Percentiles rank a stretch among this genome's conserved stretches.
These are phyloP conservation scores for Penicillium alfredii DNA, from an alignment of 495 filamentous ascomycete species.

Conservation along the genomic window DNA sequence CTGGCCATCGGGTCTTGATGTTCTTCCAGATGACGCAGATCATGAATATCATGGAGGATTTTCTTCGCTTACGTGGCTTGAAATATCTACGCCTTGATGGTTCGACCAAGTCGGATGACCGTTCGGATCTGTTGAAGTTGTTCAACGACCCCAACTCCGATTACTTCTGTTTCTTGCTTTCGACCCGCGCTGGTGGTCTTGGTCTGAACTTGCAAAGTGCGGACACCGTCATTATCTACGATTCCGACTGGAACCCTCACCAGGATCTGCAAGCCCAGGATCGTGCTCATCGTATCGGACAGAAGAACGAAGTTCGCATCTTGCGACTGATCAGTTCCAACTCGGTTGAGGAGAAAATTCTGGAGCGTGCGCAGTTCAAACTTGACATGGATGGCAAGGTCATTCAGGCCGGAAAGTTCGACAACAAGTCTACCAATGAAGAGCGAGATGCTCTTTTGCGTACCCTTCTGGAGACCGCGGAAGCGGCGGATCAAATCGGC, in stretches of 20 bases:
- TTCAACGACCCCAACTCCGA: conserved; percentile 89
- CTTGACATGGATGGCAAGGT: conserved; percentile 99
- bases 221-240: conserved; percentile 98
- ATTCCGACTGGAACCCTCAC: conserved; percentile 99
- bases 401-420: conserved; percentile 97
- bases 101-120: conserved; percentile 94
- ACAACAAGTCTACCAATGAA: conserved; percentile 98
- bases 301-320: conserved; percentile 99
- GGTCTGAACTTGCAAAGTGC: conserved; percentile 95
- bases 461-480: conserved; percentile 84
- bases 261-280: conserved; percentile 99
- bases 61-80: conserved; percentile 74
- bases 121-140: conserved; percentile 76
- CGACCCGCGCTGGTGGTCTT: conserved; percentile 96
- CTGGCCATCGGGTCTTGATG: conserved; percentile 92
- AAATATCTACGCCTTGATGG: conserved; percentile 89
- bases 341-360: conserved; percentile 96
- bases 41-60: conserved; percentile 99
- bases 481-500: conserved; percentile 69
- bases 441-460: conserved; percentile 94
- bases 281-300: conserved; percentile 98
- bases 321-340: conserved; percentile 91
- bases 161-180: conserved; percentile 96
- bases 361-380: conserved; percentile 95
- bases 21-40: conserved; percentile 99